Evolutionary conservation across 2,329 filamentous ascomycete species (phyloP), one percentile per base, ranked within the genome.

Genomic region (Aspergillus brunneoviolaceus): DNA sequence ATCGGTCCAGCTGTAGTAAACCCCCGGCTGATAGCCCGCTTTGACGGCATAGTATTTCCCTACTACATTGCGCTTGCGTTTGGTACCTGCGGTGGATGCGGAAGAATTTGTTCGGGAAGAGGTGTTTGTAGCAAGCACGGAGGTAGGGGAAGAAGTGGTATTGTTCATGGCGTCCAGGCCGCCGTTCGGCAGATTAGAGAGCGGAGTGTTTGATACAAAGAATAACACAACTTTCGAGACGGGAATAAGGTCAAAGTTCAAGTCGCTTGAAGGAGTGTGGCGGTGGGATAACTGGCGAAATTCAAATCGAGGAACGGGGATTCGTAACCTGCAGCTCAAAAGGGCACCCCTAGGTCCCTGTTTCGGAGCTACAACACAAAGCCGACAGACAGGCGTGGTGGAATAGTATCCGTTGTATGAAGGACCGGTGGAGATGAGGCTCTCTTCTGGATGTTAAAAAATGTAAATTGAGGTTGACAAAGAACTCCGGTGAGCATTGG

Each of bases 1-100:
- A 63, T 89, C 86, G 49, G 77, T 74, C 85, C 86, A 89, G 58
- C 80, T 83, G 69, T 84, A 80, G 70, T 89, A 89, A 52, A 89
- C 81, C 10, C 86, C 87, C 4, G 87, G 86, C 49, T 75, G 77
- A 63, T 82, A 83, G 14, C 87, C 87, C 16, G 77, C 77, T 63
- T 83, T 84, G 48, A 89, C 87, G 7, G 85, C 86, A 69, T 89
- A 89, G 71, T 85, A 88, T 67, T 87, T 87, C 29, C 77, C 77
- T 45, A 79, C 75, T 2, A 70, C 65, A 2, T 74, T 74, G 63
- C 84, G 77, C 72, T 87, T 88, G 60, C 85, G 80, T 70, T 87
- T 88, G 12, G 77, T 78, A 25, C 82, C 81, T 51, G 72, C 72
- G 29, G 75, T 76, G 23, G 75, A 65, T n/a, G 68, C 61, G 19